A percentile compares a stretch with the other conserved stretches of the same genome.
phyloP scores from a whole-genome alignment of 371 early-diverging fungal genomes.

The Chytridium lagenaria region DNA sequence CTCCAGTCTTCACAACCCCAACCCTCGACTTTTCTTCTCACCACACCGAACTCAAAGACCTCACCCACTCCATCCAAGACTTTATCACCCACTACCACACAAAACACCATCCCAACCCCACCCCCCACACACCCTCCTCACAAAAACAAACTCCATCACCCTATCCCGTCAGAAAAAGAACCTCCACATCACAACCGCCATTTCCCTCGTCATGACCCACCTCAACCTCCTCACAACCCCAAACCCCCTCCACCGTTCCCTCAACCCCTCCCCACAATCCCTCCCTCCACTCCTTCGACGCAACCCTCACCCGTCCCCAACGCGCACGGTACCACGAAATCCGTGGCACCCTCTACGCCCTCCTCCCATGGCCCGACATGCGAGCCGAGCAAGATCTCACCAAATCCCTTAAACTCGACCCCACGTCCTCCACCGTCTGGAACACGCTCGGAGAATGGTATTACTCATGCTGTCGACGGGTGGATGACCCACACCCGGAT shows the following conservation, averaged over 20 bases:
- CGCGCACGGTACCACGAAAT: constrained; percentile 31
- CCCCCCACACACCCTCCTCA: neutral
- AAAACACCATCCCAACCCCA: neutral
- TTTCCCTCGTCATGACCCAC: constrained; percentile 2
- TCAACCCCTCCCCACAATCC: neutral
- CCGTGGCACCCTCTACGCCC: constrained; percentile 22
- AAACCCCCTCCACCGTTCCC: neutral
- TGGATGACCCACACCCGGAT: neutral
- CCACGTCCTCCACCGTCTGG: constrained; percentile 13
- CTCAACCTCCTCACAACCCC: constrained; percentile 22
- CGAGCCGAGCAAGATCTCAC: constrained; percentile 27
- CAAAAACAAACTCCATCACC: too few species aligned
- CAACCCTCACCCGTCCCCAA: neutral
- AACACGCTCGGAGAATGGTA: constrained; percentile 33
- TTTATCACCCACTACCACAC: constrained; percentile 8
- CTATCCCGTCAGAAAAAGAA: neutral
- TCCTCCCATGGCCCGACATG: constrained; percentile 27
- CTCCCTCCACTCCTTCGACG: constrained; percentile 26
- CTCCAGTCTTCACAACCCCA: constrained; percentile 21
- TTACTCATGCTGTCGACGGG: neutral
- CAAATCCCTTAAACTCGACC: constrained; percentile 23
- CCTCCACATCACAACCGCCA: neutral
- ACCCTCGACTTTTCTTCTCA: constrained; percentile 16
- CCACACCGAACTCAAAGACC: neutral
- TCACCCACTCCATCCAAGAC: neutral